Conservation (phyloP, 2,329 filamentous ascomycete species). For the Calonectria naviculata region DNA sequence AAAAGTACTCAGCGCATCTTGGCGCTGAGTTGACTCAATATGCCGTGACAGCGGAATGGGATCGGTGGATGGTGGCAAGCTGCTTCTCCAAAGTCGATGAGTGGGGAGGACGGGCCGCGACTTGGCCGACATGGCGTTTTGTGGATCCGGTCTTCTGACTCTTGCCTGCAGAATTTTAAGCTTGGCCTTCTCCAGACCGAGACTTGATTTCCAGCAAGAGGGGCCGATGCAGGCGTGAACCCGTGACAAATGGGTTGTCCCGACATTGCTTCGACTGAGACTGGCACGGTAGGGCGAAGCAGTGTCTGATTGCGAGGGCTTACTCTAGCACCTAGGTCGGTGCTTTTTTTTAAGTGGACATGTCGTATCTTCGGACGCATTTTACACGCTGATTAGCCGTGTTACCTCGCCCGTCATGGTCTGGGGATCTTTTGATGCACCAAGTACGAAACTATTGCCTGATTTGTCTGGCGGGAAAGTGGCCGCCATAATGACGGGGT, state of each 20-base stretch:
- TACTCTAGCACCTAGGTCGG: no score
- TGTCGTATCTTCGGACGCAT: not conserved
- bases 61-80: not conserved
- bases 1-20: not conserved
- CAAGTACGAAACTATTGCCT: not conserved
- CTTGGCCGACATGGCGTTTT: conserved; percentile 5
- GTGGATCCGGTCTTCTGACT: conserved; percentile 10
- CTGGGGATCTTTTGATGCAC: not conserved
- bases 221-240: conserved; percentile 10
- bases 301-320: no score
- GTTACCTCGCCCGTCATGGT: not conserved
- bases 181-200: conserved; percentile 37
- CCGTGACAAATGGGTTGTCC: conserved; percentile 24
- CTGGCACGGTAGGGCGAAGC: no score
- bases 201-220: conserved; percentile 26
- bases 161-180: conserved; percentile 8
- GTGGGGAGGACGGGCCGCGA: conserved; percentile 10
- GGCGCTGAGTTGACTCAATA: not conserved
- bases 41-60: not conserved
- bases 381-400: not conserved
- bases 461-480: not conserved
- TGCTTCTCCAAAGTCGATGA: not conserved
- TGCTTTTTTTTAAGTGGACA: not conserved
- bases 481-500: not conserved
- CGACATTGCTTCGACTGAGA: not conserved